phyloP scores from a whole-genome alignment of 1,284 basidiomycete genomes.

The Ustilago esculenta region DNA sequence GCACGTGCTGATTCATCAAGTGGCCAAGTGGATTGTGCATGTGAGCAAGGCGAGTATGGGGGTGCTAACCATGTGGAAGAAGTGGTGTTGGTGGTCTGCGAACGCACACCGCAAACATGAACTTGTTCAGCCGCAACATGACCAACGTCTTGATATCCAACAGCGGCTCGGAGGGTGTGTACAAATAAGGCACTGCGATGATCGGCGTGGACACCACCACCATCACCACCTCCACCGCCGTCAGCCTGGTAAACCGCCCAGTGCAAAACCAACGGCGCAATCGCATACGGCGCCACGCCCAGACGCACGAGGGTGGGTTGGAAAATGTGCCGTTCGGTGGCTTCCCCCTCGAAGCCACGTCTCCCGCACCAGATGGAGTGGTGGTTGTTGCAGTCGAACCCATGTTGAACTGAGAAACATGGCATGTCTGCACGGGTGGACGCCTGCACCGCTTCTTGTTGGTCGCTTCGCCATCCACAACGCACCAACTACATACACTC shows the following conservation, averaged over 20 bases:
- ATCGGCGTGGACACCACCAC: slow-evolving; percentile 24
- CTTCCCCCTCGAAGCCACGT: too few species aligned
- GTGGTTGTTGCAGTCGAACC: too few species aligned
- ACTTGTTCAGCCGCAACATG: slow-evolving; percentile 43
- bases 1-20: slow-evolving; percentile 31
- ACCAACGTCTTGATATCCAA: slow-evolving; percentile 17
- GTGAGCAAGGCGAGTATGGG: slow-evolving; percentile 51
- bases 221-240: slow-evolving; percentile 35
- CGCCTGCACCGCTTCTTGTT: too few species aligned
- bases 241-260: slow-evolving; percentile 15
- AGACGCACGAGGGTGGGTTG: slow-evolving; percentile 9
- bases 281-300: slow-evolving; percentile 29
- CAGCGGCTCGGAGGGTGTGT: slow-evolving; percentile 18
- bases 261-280: slow-evolving; percentile 38
- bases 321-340: slow-evolving; percentile 9
- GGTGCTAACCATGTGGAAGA: slow-evolving; percentile 54
- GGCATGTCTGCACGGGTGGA: too few species aligned
- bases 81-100: slow-evolving; percentile 58
- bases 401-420: too few species aligned
- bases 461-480: too few species aligned
- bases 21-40: slow-evolving; percentile 47
- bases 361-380: too few species aligned
- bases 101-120: slow-evolving; percentile 48
- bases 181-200: slow-evolving; percentile 34
- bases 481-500: too few species aligned